Base-by-base conservation (phyloP, 768 basidiomycete genomes). In the Termitomyces sp. region DNA sequence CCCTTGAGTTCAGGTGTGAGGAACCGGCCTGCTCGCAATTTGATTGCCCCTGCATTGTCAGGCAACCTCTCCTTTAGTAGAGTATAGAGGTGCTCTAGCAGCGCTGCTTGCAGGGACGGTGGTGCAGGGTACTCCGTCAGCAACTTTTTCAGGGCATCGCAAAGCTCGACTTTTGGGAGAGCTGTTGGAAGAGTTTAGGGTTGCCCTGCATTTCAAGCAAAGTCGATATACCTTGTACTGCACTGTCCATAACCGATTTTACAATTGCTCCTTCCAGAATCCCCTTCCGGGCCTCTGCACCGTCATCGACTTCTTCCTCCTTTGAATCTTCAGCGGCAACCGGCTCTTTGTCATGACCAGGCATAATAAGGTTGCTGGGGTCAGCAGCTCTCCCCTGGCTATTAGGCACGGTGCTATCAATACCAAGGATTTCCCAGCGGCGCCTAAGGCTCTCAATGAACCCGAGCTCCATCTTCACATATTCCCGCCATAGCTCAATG, bases 391-490 rank as follows among this genome's bases (percentile, higher is more conserved):
- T 19, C 61, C 60, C 50, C 55, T 60, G 41, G 65, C 68, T 53
- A 64, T 62, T 70, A 15, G 60, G 67, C 50, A 73, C 67, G 21
- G 61, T 67, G 19, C 60, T 54, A 45, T 63, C 63, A 51, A 95
- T 86, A 8, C 93, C 94, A 19, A 96, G 75, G 8, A 91, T 75
- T 45, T 77, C 83, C 92, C 91, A 94, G 51, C 94, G 77, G 60
- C 89, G 74, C 40, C 89, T 75, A 48, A 95, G 72, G 14, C 81
- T 82, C 73, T 96, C 93, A 8, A 92, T 75, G 69, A 91, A 96
- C 2, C 85, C 85, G 5, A 95, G 72, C 68, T 98, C 94, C 83
- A 97, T 91, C 67, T 85, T 85, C 60, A 93, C 84, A 67, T 94
- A 96, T 70, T 95, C 94, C 21, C 77, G 77, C 94, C 94, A 98